These are phyloP conservation scores for Breynia disticha DNA, from an alignment of 441 rosid species.

Conservation along the genomic window DNA sequence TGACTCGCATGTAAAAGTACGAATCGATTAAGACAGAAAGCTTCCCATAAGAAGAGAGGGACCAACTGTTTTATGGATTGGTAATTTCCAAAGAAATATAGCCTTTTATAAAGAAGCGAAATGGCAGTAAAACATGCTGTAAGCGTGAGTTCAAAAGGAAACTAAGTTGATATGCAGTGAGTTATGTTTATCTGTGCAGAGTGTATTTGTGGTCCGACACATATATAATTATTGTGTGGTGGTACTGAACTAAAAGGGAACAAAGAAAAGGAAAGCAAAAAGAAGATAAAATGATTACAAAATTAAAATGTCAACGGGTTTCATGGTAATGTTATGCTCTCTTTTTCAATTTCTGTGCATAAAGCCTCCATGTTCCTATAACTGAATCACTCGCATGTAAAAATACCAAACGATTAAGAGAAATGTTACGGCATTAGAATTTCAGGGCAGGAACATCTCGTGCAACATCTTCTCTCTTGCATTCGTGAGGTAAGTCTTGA, in stretches of 20 bases:
- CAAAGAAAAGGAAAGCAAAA: slow-evolving; percentile 4
- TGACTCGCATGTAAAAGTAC: slow-evolving; percentile 29
- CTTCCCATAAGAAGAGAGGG: slow-evolving; percentile 22
- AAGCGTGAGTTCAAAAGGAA: slow-evolving; percentile 27
- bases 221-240: slow-evolving; percentile 1
- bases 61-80: slow-evolving; percentile 23
- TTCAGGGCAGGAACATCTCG: too few relatives aligned
- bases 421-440: too few relatives aligned
- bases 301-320: slow-evolving; percentile 34
- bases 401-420: too few relatives aligned
- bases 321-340: slow-evolving; percentile 7
- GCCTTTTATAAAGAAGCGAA: slow-evolving; percentile 25
- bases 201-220: slow-evolving; percentile 42
- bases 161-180: slow-evolving; percentile 16
- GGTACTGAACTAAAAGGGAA: slow-evolving; percentile 17
- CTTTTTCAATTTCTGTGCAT: slow-evolving; percentile 32
- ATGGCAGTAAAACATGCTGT: slow-evolving; percentile 9
- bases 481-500: too few relatives aligned
- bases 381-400: too few relatives aligned
- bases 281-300: neutral
- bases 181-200: slow-evolving; percentile 23
- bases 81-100: slow-evolving; percentile 23
- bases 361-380: slow-evolving; percentile 4
- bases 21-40: slow-evolving; percentile 30
- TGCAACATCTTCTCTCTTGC: too few relatives aligned